Percentiles rank a stretch among this genome's conserved stretches.
Evolutionary conservation across 805 yeast genomes (phyloP).

Genomic region (Ogataea corticis): DNA sequence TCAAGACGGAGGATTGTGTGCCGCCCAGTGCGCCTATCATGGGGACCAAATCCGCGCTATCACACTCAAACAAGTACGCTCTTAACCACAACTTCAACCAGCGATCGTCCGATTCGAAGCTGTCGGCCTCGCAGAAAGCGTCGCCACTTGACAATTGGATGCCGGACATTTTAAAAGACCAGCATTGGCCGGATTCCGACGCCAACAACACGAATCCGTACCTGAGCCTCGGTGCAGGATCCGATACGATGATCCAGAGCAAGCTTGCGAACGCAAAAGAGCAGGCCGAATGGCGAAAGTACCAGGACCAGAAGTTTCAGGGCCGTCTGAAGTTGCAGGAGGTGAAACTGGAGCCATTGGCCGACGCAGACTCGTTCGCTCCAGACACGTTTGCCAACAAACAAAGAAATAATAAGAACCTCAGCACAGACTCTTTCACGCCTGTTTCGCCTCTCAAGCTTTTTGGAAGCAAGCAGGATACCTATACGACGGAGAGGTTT

Average conservation of each 20-base stretch:
- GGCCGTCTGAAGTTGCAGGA: conserved; percentile 23
- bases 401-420: conserved; percentile 16
- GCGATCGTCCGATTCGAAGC: conserved; percentile 16
- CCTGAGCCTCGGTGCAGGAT: conserved; percentile 18
- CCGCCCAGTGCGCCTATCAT: not conserved
- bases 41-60: conserved; percentile 5
- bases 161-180: conserved; percentile 27
- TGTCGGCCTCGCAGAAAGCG: conserved; percentile 1
- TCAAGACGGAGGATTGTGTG: conserved; percentile 27
- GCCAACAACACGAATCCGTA: conserved; percentile 19
- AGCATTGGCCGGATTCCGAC: conserved; percentile 28
- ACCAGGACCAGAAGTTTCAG: conserved; percentile 22
- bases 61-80: conserved; percentile 16
- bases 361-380: conserved; percentile 17
- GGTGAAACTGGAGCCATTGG: conserved; percentile 20
- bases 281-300: conserved; percentile 34
- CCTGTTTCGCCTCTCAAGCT: conserved; percentile 35
- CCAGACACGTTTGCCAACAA: conserved; percentile 36
- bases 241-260: conserved; percentile 27
- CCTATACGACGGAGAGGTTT: conserved; percentile 32
- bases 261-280: conserved; percentile 18
- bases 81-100: conserved; percentile 22
- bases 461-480: conserved; percentile 32
- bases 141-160: conserved; percentile 20
- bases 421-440: conserved; percentile 23